phyloP scores from a whole-genome alignment of 2,329 filamentous ascomycete species.

The Fusarium illudens region DNA sequence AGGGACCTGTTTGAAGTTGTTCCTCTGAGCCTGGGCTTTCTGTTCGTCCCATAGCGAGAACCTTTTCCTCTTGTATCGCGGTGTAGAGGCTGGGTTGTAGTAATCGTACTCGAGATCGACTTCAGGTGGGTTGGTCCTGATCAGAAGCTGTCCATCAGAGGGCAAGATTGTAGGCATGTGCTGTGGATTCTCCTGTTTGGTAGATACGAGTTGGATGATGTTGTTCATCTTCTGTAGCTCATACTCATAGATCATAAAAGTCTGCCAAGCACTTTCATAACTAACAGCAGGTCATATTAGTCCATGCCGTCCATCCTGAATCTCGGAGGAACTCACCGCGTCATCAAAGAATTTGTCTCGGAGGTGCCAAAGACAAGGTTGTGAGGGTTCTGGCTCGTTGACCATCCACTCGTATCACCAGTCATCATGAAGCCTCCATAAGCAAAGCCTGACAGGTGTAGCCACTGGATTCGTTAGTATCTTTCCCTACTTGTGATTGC shows the following conservation, averaged over 20 bases:
- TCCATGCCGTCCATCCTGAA: neutral
- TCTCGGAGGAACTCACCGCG: neutral
- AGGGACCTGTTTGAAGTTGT: neutral
- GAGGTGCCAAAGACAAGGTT: neutral
- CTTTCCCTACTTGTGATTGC: neutral
- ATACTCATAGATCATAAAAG: neutral
- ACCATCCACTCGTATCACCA: neutral
- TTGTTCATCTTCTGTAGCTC: neutral
- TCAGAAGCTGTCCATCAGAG: neutral
- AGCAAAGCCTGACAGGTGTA: neutral
- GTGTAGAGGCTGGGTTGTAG: neutral
- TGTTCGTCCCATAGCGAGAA: neutral
- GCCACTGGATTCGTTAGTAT: neutral
- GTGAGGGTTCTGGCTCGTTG: neutral
- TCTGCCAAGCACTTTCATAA: neutral
- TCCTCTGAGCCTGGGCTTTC: neutral
- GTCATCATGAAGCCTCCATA: neutral
- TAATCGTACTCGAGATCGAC: neutral
- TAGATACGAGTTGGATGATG: neutral
- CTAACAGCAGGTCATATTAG: neutral
- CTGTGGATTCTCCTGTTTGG: neutral
- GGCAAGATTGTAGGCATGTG: neutral
- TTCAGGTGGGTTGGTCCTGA: neutral
- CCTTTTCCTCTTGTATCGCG: neutral
- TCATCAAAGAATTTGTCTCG: neutral